Conservation (phyloP, 2,329 filamentous ascomycete genomes). For the Alternaria hordeiaustralica region DNA sequence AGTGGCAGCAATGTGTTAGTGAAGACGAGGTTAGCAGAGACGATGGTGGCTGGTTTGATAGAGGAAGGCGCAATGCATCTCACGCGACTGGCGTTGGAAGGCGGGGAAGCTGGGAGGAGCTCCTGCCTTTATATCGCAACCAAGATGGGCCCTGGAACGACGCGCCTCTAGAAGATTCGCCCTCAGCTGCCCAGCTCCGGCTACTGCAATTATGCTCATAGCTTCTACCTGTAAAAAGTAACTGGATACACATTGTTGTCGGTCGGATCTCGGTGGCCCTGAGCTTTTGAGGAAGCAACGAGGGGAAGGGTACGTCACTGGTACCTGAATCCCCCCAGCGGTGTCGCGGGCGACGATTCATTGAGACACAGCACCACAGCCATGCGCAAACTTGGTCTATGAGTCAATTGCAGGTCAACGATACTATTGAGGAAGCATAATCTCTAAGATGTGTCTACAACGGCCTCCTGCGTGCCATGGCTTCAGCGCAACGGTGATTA, state of each 20-base stretch:
- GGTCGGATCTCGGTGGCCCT: constrained; percentile 10
- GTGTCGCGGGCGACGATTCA: constrained; percentile 2
- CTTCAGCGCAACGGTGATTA: not conserved
- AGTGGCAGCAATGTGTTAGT: constrained; percentile 3
- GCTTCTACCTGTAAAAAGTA: not conserved
- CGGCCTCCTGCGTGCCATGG: not conserved
- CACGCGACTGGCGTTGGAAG: constrained; percentile 17
- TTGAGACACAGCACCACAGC: not conserved
- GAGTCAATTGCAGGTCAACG: not conserved
- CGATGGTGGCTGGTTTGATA: constrained; percentile 19
- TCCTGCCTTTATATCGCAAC: constrained; percentile 19
- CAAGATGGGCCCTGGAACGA: constrained; percentile 3
- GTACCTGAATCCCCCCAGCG: constrained; percentile 18
- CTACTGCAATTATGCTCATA: constrained; percentile 3
- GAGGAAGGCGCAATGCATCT: constrained; percentile 18
- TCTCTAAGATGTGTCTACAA: not conserved
- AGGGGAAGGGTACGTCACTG: constrained; percentile 16
- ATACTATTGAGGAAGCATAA: not conserved
- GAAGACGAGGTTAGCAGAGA: constrained; percentile 1
- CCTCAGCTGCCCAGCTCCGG: constrained; percentile 2
- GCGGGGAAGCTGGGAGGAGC: constrained; percentile 22
- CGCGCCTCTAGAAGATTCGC: constrained; percentile 18
- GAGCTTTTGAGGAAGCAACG: constrained; percentile 5
- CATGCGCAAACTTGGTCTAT: not conserved
- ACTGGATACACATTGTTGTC: constrained; percentile 1